Base-by-base conservation (phyloP, 2,329 filamentous ascomycete genomes). In the Aureobasidium sp. region DNA sequence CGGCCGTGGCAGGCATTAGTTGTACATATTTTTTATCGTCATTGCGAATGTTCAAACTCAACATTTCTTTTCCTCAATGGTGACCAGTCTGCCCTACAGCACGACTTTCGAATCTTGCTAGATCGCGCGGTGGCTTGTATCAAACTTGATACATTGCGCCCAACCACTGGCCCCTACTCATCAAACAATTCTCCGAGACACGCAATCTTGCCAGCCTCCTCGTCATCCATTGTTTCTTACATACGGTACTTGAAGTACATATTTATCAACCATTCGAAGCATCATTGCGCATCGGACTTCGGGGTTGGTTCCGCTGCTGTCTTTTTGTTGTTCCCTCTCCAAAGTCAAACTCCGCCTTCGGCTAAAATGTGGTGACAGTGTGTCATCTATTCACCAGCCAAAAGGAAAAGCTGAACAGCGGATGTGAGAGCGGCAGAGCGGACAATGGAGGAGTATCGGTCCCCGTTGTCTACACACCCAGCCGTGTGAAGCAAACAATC, bases 11-110 rank as follows among this genome's bases (percentile, higher is more conserved):
- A 40, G n/a, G 35, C 27, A 41, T 27, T 39, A 16, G 48, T 27
- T 34, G 48, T 51, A 51, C 37, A 40, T 14, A 32, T 51, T 51
- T 34, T 27, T 19, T 39, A n/a, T n/a, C n/a, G n/a, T 22, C 32
- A 29, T n/a, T 14, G 32, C 14, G 8, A 35, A 35, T 12, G 11
- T n/a, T 14, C 29, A 16, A 45, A 7, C 4, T 44, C 25, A 24
- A 22, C 25, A 10, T 14, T 6, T 16, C 29, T 2, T 12, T 12
- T 4, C 3, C 27, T 27, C 14, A 41, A 11, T 16, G 21, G 10
- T 14, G 22, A 4, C 11, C n/a, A 27, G n/a, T n/a, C n/a, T 27
- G 11, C 11, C 3, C 35, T 7, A 17, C 39, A 29, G 8, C 39
- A 16, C 16, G 12, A 45, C 12, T 16, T 4, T 16, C 14, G 7